These are phyloP conservation scores for Maudiozyma pseudohumilis DNA, from an alignment of 805 yeast species.

Conservation along the genomic window DNA sequence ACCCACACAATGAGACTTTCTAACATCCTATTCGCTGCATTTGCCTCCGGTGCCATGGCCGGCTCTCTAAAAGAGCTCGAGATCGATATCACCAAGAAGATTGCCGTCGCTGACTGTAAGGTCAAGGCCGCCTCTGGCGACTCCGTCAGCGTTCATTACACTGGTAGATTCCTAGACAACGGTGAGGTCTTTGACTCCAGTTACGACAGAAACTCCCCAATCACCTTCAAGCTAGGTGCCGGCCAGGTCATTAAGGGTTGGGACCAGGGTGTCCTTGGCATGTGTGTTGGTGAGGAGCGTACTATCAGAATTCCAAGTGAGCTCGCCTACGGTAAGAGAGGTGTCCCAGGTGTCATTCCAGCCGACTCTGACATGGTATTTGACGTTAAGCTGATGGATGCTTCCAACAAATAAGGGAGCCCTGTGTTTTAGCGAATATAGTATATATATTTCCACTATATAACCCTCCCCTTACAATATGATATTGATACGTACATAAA, in stretches of 20 bases:
- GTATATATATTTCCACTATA: no score
- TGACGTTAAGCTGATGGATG: conserved; percentile 23
- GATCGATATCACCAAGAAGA: conserved; percentile 38
- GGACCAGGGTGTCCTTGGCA: conserved; percentile 75
- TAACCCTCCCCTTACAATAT: no score
- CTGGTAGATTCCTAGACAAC: conserved; percentile 51
- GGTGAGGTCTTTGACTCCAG: conserved; percentile 75
- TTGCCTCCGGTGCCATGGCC: conserved; percentile 10
- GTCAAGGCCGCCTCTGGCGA: conserved; percentile 58
- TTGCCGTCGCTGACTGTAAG: conserved; percentile 44
- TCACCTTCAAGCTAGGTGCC: conserved; percentile 60
- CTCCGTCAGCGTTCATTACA: conserved; percentile 63
- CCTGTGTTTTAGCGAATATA: background rate
- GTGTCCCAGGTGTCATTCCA: conserved; percentile 72
- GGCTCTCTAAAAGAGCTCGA: conserved; percentile 21
- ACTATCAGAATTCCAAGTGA: conserved; percentile 69
- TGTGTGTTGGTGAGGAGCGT: conserved; percentile 87
- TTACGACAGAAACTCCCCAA: conserved; percentile 50
- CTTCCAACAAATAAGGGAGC: conserved; percentile 1
- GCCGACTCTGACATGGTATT: conserved; percentile 56
- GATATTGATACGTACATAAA: no score
- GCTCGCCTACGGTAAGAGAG: conserved; percentile 67
- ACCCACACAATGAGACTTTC: conserved; percentile 5
- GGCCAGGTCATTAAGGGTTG: conserved; percentile 83
- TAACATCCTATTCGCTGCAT: conserved; percentile 3